Conservation (phyloP, 257 asterid species). For the Leonotis leonurus region DNA sequence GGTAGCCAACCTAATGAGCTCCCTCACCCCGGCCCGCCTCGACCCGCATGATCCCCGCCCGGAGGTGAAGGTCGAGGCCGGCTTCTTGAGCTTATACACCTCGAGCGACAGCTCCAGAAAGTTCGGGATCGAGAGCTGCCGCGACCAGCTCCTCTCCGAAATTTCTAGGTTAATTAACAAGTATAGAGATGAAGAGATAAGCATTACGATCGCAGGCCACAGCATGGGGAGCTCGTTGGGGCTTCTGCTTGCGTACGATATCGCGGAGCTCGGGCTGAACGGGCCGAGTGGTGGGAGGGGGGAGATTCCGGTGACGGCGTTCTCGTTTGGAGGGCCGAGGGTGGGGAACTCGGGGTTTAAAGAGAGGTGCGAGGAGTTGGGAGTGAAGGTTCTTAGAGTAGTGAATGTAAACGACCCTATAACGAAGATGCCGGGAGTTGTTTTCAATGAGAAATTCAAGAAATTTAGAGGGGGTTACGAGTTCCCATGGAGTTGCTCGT, state of each 20-base stretch:
- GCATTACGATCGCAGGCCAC: slow-evolving; percentile 56
- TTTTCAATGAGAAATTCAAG: slow-evolving; percentile 51
- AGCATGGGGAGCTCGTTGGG: slow-evolving; percentile 79
- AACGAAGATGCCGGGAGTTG: slow-evolving; percentile 59
- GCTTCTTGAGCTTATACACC: slow-evolving; percentile 56
- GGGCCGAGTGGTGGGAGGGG: background rate
- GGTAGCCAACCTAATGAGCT: slow-evolving; percentile 59
- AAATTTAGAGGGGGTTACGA: slow-evolving; percentile 30
- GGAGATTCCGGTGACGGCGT: slow-evolving; percentile 42
- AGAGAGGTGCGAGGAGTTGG: slow-evolving; percentile 56
- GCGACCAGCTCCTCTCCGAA: slow-evolving; percentile 61
- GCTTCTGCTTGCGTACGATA: slow-evolving; percentile 40
- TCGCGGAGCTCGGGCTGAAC: slow-evolving; percentile 55
- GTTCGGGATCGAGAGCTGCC: slow-evolving; percentile 55
- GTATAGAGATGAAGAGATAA: slow-evolving; percentile 35
- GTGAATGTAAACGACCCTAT: slow-evolving; percentile 64
- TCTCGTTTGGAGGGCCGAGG: slow-evolving; percentile 69
- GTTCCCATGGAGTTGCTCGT: slow-evolving; percentile 48
- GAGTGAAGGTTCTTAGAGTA: slow-evolving; percentile 48
- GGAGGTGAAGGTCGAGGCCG: slow-evolving; percentile 53
- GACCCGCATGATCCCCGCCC: slow-evolving; percentile 44
- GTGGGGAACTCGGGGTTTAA: slow-evolving; percentile 63
- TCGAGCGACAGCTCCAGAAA: slow-evolving; percentile 24
- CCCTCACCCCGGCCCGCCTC: slow-evolving; percentile 43
- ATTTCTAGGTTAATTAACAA: slow-evolving; percentile 36